Base-by-base conservation (phyloP, 1,139 yeast genomes). In the Kazachstania sp. region DNA sequence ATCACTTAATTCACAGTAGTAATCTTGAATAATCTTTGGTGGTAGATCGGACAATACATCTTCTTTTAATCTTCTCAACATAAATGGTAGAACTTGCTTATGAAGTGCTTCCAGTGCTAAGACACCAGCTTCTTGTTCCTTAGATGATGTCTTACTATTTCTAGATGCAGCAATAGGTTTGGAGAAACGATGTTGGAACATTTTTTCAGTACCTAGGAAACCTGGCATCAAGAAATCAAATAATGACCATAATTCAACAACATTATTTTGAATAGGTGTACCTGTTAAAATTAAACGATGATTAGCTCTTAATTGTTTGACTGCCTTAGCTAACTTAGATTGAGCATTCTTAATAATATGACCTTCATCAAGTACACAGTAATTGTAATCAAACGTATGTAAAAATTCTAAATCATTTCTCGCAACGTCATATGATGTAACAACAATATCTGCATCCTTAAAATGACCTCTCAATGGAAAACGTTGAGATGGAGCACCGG, bases 211-310 rank as follows among this genome's bases (percentile, higher is more conserved):
- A 16, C 98, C 99, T 58, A 94, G 72, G 64, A 92, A 94, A 1
- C 98, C 99, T 1, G 99, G 99, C 98, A 94, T 94, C 65, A 94
- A 73, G 65, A 88, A 94, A 65, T 94, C 98, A 71, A 94, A 94
- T 58, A 94, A 71, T 2, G 98, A 92, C 98, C 98, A 94, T 51
- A 94, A 71, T 64, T 94, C 99, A 43, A 94, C 74, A 1, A 94
- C 98, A 61, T 94, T 92, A 61, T 94, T 94, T 66, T 94, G 99
- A 59, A 94, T 92, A 26, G 99, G 99, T 0, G 99, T 94, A 58
- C 99, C 99, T 0, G 97, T 86, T 50, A 94, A 72, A 37, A 94
- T 83, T 54, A 94, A 75, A 47, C 98, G 72, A 66, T 94, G 98
- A 54, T 90, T 90, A 1, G 98, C 95, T 50, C 75, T 73, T 29